phyloP scores from a whole-genome alignment of 345 rosid species.

The Rhizophora apiculata region DNA sequence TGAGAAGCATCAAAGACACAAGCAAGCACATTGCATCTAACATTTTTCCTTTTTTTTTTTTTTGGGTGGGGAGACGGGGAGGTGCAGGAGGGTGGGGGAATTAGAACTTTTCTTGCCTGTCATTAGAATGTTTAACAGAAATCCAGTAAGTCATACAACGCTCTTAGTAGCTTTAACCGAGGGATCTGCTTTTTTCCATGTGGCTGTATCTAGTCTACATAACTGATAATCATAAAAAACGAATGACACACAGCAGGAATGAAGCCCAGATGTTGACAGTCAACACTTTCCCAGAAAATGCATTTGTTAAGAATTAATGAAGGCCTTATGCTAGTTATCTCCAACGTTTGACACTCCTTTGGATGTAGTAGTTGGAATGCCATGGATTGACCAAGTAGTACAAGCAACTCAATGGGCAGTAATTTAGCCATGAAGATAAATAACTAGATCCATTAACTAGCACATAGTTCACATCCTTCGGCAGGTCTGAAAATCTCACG shows the following conservation, averaged over 20 bases:
- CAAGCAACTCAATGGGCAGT: neutral
- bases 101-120: neutral
- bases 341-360: neutral
- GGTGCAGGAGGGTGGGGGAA: too few species aligned
- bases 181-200: neutral
- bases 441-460: too few species aligned
- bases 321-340: neutral
- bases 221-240: too few species aligned
- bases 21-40: too few species aligned
- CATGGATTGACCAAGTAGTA: neutral
- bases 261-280: neutral
- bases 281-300: neutral
- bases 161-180: neutral
- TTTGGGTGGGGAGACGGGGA: too few species aligned
- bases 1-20: neutral
- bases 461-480: too few species aligned
- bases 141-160: neutral
- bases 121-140: neutral
- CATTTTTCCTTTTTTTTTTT: too few species aligned
- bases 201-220: neutral
- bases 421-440: too few species aligned
- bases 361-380: too few species aligned
- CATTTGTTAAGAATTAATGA: neutral
- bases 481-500: conserved; percentile 4
- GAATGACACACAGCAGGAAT: neutral